Conservation (phyloP, 306 rosid genomes). For the Lithocarpus polystachyus region DNA sequence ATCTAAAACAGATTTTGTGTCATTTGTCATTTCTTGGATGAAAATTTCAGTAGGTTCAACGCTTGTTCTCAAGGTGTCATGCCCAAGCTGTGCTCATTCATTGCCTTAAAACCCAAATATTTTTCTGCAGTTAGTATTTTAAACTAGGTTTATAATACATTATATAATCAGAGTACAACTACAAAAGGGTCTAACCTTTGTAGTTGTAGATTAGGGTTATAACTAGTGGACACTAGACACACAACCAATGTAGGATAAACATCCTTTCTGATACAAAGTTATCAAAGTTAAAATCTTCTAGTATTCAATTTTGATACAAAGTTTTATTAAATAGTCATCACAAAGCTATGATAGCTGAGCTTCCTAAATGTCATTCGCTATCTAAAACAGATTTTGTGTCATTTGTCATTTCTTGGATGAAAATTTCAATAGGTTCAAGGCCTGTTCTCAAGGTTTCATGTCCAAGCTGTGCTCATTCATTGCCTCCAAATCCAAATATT, state of each 20-base stretch:
- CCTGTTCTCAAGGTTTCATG: constrained; percentile 69
- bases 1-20: constrained; percentile 22
- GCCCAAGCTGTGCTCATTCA: constrained; percentile 89
- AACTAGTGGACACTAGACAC: too few relatives aligned
- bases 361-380: constrained; percentile 19
- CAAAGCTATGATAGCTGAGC: not conserved
- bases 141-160: too few relatives aligned
- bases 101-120: constrained; percentile 91
- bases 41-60: constrained; percentile 72
- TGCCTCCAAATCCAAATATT: constrained; percentile 85
- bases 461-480: constrained; percentile 89
- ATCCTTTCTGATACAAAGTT: too few relatives aligned
- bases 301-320: not conserved
- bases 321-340: not conserved
- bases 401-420: constrained; percentile 41
- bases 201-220: too few relatives aligned
- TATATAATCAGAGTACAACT: too few relatives aligned
- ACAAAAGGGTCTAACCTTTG: too few relatives aligned
- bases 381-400: constrained; percentile 28
- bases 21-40: constrained; percentile 40
- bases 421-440: constrained; percentile 71
- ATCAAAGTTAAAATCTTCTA: not conserved
- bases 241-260: too few relatives aligned
- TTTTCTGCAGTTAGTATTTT: constrained; percentile 52
- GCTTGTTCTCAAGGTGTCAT: constrained; percentile 69